Conservation (phyloP, 2,329 filamentous ascomycete genomes). For the Sclerotinia minor region DNA sequence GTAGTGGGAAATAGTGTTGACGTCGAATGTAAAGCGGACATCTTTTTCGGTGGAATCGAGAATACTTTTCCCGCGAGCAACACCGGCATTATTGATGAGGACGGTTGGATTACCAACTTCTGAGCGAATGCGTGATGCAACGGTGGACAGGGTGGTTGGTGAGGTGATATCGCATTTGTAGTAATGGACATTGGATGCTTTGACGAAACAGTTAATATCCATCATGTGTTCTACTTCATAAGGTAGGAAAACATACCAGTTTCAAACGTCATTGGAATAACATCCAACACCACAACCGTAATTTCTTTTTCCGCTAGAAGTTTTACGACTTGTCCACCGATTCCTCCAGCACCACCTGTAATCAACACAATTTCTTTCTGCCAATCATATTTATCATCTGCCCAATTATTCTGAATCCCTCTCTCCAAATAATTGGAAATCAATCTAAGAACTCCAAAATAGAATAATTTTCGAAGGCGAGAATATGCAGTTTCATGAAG, state of each 20-base stretch:
- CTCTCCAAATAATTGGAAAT: conserved; percentile 54
- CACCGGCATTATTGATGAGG: conserved; percentile 71
- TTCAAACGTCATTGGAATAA: conserved; percentile 60
- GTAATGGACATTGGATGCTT: conserved; percentile 60
- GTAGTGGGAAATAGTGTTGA: conserved; percentile 69
- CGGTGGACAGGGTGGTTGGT: conserved; percentile 51
- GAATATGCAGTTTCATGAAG: conserved; percentile 54
- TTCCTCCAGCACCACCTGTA: conserved; percentile 73
- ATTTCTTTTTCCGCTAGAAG: conserved; percentile 64
- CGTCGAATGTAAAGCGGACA: conserved; percentile 67
- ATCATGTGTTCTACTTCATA: not conserved
- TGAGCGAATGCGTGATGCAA: conserved; percentile 54
- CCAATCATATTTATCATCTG: conserved; percentile 61
- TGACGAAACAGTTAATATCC: not conserved
- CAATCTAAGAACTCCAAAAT: conserved; percentile 52
- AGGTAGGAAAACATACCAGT: conserved; percentile 44
- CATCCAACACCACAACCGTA: conserved; percentile 71
- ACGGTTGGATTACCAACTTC: conserved; percentile 65
- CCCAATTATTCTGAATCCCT: conserved; percentile 52
- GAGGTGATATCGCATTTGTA: conserved; percentile 71
- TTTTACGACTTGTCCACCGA: conserved; percentile 65
- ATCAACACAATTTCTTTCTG: conserved; percentile 68
- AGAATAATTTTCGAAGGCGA: conserved; percentile 54
- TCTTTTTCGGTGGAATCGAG: conserved; percentile 58
- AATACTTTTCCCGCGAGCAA: conserved; percentile 61